Conservation (phyloP, 2,329 filamentous ascomycete species). For the Aspergillus sp. region DNA sequence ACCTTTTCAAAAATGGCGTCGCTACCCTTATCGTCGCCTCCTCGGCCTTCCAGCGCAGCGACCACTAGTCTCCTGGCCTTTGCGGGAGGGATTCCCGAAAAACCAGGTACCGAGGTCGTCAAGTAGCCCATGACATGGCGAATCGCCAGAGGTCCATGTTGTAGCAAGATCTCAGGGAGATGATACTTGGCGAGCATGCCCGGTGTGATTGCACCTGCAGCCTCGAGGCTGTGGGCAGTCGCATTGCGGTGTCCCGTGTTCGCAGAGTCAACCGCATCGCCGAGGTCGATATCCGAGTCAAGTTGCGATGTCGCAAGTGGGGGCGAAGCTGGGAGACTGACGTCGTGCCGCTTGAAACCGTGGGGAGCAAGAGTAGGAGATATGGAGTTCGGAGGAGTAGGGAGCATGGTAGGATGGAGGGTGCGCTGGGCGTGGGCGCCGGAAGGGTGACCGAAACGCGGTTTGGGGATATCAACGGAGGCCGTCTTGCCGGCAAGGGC, state of each 20-base stretch:
- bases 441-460: slow-evolving; percentile 39
- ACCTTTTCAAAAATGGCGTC: slow-evolving; percentile 82
- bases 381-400: slow-evolving; percentile 93
- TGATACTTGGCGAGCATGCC: slow-evolving; percentile 85
- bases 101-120: slow-evolving; percentile 90
- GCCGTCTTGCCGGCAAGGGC: slow-evolving; percentile 56
- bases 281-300: slow-evolving; percentile 86
- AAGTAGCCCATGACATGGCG: slow-evolving; percentile 94
- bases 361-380: slow-evolving; percentile 85
- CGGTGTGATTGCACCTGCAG: slow-evolving; percentile 81
- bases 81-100: slow-evolving; percentile 82
- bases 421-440: slow-evolving; percentile 36
- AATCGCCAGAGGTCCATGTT: slow-evolving; percentile 89
- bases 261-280: slow-evolving; percentile 65
- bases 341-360: slow-evolving; percentile 69
- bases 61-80: slow-evolving; percentile 92
- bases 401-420: slow-evolving; percentile 58
- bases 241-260: slow-evolving; percentile 49
- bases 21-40: slow-evolving; percentile 57
- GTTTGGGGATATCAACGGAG: slow-evolving; percentile 54
- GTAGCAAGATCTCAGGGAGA: slow-evolving; percentile 85
- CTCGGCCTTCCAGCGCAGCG: slow-evolving; percentile 82
- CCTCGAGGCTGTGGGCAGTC: slow-evolving; percentile 65
- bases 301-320: slow-evolving; percentile 57
- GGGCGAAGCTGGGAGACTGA: slow-evolving; percentile 42